Base-by-base conservation (phyloP, 495 filamentous ascomycete species). In the Trichocladium antarcticum region DNA sequence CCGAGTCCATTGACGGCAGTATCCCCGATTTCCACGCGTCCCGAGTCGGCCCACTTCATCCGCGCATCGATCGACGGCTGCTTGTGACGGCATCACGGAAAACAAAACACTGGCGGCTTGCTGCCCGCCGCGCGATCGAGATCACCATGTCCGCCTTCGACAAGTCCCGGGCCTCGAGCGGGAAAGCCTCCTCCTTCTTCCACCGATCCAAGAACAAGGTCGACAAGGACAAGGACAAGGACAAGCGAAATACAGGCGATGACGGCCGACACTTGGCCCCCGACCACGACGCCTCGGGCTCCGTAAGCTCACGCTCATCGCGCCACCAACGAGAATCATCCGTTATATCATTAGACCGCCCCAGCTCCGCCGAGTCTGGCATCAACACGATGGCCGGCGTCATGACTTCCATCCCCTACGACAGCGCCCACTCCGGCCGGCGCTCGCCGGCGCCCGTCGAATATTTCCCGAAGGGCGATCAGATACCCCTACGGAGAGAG, bases 371-470 rank as follows among this genome's bases (percentile, higher is more conserved):
- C 56, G 74, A 74, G 36, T 58, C 61, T 47, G 62, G 51, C 34
- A 59, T 93, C 19, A 81, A 84, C 49, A 80, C 81, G 66, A 85
- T 77, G 28, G 80, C 90, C n/a, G 92, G 88, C 40, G 77, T 89
- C 12, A 87, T 95, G 50, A 87, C 89, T 7, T 82, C 84, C 1
- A 90, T 98, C 49, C 87, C 92, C 11, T 96, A 90, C 67, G 86
- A 96, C 45, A 81, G 70, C 49, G 70, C 83, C n/a, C 65, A 75
- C 24, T 61, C 78, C 22, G 85, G 87, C 62, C 76, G 74, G 44
- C 74, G 71, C 47, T 81, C 79, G 36, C 87, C 89, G 1, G 78
- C 89, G 47, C 68, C 83, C 12, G 72, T 89, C 51, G 84, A 95
- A 29, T 85, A 84, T 45, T 71, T 90, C 42, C 82, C 84, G 27